Evolutionary conservation across 345 rosid species (phyloP).

Genomic region (Gossypium arboreum): DNA sequence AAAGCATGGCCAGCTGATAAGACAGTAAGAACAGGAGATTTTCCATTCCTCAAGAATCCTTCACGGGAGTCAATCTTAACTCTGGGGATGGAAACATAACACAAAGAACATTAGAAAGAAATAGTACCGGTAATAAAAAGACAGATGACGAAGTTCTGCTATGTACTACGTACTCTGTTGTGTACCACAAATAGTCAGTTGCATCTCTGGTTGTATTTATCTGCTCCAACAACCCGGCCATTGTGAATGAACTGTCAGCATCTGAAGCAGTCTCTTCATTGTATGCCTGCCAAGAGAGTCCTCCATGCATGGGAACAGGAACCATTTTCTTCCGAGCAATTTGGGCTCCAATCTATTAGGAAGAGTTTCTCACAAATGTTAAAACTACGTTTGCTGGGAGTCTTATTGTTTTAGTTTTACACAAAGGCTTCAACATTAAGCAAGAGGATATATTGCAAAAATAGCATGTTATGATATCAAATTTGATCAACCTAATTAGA

Average conservation of each 20-base stretch:
- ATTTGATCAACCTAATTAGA: not conserved
- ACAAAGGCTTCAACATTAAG: not conserved
- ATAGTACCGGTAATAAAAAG: not conserved
- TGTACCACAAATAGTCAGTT: conserved; percentile 95
- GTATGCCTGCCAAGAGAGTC: conserved; percentile 93
- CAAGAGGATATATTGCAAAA: not conserved
- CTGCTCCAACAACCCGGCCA: conserved; percentile 90
- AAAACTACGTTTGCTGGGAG: not conserved
- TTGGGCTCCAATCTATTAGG: conserved; percentile 78
- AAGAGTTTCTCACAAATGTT: conserved; percentile 9
- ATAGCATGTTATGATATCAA: not conserved
- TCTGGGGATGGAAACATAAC: conserved; percentile 24
- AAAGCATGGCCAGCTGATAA: conserved; percentile 94
- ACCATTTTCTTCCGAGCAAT: conserved; percentile 82
- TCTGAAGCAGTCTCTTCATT: conserved; percentile 65
- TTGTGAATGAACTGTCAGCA: conserved; percentile 65
- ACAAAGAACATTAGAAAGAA: not conserved
- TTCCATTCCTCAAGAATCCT: conserved; percentile 56
- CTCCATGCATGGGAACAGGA: conserved; percentile 71
- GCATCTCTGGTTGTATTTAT: conserved; percentile 85
- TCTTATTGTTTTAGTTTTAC: not conserved
- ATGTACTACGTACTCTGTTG: conserved; percentile 75
- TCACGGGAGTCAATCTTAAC: conserved; percentile 43
- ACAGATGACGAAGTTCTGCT: conserved; percentile 1
- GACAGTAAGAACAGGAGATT: conserved; percentile 53